Evolutionary conservation across 306 rosid species (phyloP).

Genomic region (Dryas alaskensis): DNA sequence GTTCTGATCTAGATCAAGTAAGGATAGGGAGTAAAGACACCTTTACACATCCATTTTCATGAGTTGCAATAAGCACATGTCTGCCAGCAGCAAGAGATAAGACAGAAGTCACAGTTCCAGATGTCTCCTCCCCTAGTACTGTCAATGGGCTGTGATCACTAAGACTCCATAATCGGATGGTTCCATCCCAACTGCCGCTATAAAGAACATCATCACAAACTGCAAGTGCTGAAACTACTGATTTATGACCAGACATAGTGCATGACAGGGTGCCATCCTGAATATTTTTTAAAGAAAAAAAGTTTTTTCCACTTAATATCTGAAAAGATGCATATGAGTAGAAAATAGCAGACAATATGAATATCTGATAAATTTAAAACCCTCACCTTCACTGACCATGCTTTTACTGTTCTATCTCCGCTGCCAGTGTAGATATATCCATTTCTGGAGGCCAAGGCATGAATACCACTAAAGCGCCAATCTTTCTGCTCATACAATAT

Average conservation of each 20-base stretch:
- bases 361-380: background rate
- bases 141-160: constrained; percentile 72
- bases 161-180: constrained; percentile 88
- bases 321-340: background rate
- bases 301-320: constrained; percentile 4
- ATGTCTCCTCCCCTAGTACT: constrained; percentile 63
- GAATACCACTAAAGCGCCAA: constrained; percentile 97
- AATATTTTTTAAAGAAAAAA: background rate
- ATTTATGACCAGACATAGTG: constrained; percentile 79
- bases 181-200: constrained; percentile 99
- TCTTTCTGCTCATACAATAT: constrained; percentile 81
- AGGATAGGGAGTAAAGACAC: constrained; percentile 41
- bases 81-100: constrained; percentile 52
- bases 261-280: constrained; percentile 69
- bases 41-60: constrained; percentile 80
- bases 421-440: constrained; percentile 71
- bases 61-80: constrained; percentile 68
- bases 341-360: constrained; percentile 9
- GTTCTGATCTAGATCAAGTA: constrained; percentile 16
- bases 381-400: constrained; percentile 72
- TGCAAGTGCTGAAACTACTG: constrained; percentile 79
- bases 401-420: constrained; percentile 87
- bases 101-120: constrained; percentile 54
- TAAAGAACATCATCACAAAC: constrained; percentile 71
- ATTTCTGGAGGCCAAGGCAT: constrained; percentile 54